Evolutionary conservation across 768 basidiomycete genomes (phyloP), one percentile per base, ranked within the genome.

Genomic region (Auriscalpium microsporum): DNA sequence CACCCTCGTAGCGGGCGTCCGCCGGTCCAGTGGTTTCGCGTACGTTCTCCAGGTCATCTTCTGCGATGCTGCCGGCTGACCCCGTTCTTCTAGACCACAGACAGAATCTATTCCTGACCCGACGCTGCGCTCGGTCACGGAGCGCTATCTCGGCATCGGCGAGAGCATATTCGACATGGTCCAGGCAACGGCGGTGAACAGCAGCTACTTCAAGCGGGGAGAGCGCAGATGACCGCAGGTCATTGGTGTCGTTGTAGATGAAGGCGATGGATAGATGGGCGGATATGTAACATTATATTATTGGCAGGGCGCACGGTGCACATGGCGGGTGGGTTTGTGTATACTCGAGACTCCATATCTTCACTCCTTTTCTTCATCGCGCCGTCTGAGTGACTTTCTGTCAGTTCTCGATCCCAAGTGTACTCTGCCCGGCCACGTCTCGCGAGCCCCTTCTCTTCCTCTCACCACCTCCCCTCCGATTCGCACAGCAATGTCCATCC

Each of bases 101-200:
- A 81, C 87, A 16, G 73, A 76, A 45, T 63, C 71, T 10, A 86
- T 98, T 58, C 73, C 87, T 40, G 92, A 97, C 64, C 78, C 86
- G 2, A 93, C 87, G 9, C 58, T 84, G 13, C 86, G 88, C 50
- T 79, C 82, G 16, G 70, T 90, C 10, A 84, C 90, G 3, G 89
- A 96, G 63, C 81, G 78, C 56, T 94, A 92, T 66, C 76, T 98
- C 50, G 82, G 84, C 37, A 74, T 93, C 23, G 95, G 95, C 51
- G 95, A 97, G 71, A 83, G 86, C 4, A 70, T 95, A 36, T 97
- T 95, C 72, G 89, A 91, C 65, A 78, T 93, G 69, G 73, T 87
- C 37, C 86, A 93, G 64, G 85, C 82, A 10, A 83, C 85, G 2
- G 90, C 84, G n/a, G 89, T 96, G 58, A 92, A 87, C 67, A 94